Percentiles rank a stretch among this genome's conserved stretches.
These are phyloP conservation scores for Fusarium acutatum DNA, from an alignment of 2,329 filamentous ascomycete species.

Conservation along the genomic window DNA sequence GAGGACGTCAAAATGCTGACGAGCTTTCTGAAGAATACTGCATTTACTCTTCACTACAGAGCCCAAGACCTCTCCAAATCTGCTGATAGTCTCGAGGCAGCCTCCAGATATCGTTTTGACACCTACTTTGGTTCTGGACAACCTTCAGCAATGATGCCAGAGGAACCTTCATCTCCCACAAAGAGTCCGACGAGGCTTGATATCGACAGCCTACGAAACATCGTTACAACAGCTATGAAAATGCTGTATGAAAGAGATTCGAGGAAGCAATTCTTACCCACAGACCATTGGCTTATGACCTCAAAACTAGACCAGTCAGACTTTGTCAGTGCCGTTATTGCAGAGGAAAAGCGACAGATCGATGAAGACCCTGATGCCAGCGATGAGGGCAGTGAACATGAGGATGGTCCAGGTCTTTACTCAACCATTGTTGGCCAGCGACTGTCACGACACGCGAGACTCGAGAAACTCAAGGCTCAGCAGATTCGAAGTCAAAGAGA, in stretches of 20 bases:
- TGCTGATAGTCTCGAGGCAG: constrained; percentile 31
- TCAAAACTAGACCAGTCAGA: constrained; percentile 85
- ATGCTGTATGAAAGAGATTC: constrained; percentile 96
- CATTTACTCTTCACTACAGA: constrained; percentile 89
- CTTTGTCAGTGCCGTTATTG: constrained; percentile 86
- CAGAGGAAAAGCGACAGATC: constrained; percentile 83
- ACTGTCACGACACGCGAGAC: constrained; percentile 68
- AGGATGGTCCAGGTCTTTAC: constrained; percentile 37
- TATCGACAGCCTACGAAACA: constrained; percentile 78
- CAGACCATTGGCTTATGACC: constrained; percentile 95
- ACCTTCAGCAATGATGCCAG: neutral
- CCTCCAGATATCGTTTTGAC: constrained; percentile 41
- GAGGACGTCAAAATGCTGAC: constrained; percentile 78
- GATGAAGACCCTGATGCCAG: constrained; percentile 56
- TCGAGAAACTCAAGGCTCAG: constrained; percentile 70
- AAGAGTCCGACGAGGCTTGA: constrained; percentile 58
- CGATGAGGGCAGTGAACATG: constrained; percentile 47
- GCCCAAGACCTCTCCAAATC: constrained; percentile 65
- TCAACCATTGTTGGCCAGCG: constrained; percentile 62
- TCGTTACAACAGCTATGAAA: constrained; percentile 81
- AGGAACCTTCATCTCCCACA: neutral
- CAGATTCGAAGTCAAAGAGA: constrained; percentile 74
- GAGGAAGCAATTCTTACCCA: constrained; percentile 80
- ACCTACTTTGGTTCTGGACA: constrained; percentile 40
- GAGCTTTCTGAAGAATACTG: constrained; percentile 87